These are phyloP conservation scores for Decorospora gaudefroyi DNA, from an alignment of 2,329 filamentous ascomycete genomes.

Conservation along the genomic window DNA sequence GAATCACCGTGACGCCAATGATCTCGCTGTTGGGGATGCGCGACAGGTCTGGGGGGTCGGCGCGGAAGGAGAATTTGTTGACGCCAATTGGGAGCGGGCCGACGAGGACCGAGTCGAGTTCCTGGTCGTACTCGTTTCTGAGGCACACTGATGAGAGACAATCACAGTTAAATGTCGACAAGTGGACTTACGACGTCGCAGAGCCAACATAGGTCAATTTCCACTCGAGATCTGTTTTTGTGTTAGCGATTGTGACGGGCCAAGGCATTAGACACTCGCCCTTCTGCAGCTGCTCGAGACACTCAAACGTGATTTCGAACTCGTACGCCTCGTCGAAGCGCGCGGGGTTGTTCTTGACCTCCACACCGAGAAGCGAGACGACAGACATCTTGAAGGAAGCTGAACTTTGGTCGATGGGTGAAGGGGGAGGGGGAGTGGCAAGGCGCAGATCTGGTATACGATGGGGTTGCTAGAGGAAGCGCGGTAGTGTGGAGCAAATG, in stretches of 20 bases:
- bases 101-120: slow-evolving; percentile 94
- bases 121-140: slow-evolving; percentile 95
- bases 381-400: slow-evolving; percentile 74
- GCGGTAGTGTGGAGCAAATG: slow-evolving; percentile 11
- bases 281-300: slow-evolving; percentile 90
- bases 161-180: background rate
- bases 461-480: slow-evolving; percentile 2
- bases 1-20: slow-evolving; percentile 93
- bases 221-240: slow-evolving; percentile 84
- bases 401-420: slow-evolving; percentile 10
- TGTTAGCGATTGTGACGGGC: slow-evolving; percentile 20
- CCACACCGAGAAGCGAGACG: slow-evolving; percentile 92
- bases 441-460: background rate
- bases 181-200: slow-evolving; percentile 79
- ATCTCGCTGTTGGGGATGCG: slow-evolving; percentile 95
- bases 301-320: slow-evolving; percentile 99
- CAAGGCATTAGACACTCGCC: slow-evolving; percentile 60
- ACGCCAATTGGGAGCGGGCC: slow-evolving; percentile 96
- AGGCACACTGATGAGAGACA: slow-evolving; percentile 14
- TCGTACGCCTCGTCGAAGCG: slow-evolving; percentile 90
- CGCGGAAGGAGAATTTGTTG: slow-evolving; percentile 98
- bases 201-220: slow-evolving; percentile 99
- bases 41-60: slow-evolving; percentile 85
- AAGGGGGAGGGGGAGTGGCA: background rate
- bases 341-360: slow-evolving; percentile 96